Percentiles rank a stretch among this genome's conserved stretches.
Evolutionary conservation across 768 basidiomycete species (phyloP).

Genomic region (Mycena crocata): DNA sequence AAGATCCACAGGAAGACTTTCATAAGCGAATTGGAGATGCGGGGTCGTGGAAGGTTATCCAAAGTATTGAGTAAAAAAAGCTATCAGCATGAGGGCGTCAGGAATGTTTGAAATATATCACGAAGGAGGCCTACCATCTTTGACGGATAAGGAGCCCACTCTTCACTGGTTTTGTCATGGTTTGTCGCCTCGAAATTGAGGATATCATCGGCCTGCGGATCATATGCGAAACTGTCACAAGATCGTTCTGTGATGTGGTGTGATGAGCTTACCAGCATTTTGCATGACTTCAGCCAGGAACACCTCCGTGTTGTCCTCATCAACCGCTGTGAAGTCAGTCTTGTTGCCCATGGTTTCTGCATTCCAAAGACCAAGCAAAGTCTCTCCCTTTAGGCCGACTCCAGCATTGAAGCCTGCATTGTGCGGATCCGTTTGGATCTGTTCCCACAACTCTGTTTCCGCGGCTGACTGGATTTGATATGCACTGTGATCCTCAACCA

Average conservation of each 20-base stretch:
- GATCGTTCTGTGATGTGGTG: background rate
- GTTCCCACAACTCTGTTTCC: conserved; percentile 8
- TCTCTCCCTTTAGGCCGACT: background rate
- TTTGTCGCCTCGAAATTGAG: conserved; percentile 24
- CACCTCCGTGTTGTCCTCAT: conserved; percentile 9
- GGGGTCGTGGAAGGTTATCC: conserved; percentile 22
- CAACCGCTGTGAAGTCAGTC: background rate
- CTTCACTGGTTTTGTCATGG: background rate
- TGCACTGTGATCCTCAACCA: background rate
- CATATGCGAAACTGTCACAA: background rate
- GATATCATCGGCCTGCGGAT: background rate
- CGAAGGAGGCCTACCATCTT: conserved; percentile 8
- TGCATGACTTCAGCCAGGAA: conserved; percentile 16
- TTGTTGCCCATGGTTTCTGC: background rate
- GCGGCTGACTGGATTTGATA: background rate
- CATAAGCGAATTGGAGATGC: conserved; percentile 21
- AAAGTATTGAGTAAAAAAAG: conserved; percentile 18
- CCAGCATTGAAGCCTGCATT: background rate
- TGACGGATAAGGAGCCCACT: conserved; percentile 15
- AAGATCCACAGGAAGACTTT: conserved; percentile 23
- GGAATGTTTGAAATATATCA: background rate
- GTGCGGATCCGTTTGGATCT: background rate
- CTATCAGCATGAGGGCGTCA: background rate
- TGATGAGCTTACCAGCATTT: conserved; percentile 5
- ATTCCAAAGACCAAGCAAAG: conserved; percentile 2